phyloP scores from a whole-genome alignment of 495 filamentous ascomycete species.

The Podospora anserina region DNA sequence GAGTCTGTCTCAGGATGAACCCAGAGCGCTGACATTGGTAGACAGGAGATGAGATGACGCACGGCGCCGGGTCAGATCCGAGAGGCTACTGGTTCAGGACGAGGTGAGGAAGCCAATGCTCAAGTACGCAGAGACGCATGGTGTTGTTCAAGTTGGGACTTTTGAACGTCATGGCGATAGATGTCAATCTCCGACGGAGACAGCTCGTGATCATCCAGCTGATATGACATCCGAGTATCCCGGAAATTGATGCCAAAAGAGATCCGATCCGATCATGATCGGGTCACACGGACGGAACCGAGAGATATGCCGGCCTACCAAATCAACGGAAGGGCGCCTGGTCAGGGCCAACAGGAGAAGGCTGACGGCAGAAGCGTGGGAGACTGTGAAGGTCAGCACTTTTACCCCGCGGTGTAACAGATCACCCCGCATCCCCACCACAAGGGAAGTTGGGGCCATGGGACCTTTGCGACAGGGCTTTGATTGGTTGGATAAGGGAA shows the following conservation, averaged over 20 bases:
- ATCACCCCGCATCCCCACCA: not conserved
- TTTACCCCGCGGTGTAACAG: not conserved
- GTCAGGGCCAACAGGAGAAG: not conserved
- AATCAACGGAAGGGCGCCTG: not conserved
- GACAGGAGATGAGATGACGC: not conserved
- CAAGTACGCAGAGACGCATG: not conserved
- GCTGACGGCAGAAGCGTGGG: not conserved
- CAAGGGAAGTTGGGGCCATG: not conserved
- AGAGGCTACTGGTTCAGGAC: not conserved
- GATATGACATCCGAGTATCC: not conserved
- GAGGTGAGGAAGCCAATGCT: not conserved
- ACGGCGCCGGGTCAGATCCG: not conserved
- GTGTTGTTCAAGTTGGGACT: not conserved
- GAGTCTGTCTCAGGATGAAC: not conserved
- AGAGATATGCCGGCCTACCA: not conserved
- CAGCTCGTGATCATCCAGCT: not conserved
- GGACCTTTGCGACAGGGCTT: conserved; percentile 12
- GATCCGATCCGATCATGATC: conserved; percentile 14
- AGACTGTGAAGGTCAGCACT: not conserved
- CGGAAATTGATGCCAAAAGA: no score
- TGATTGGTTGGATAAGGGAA: conserved; percentile 19
- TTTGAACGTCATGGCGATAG: not conserved
- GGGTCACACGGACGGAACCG: conserved; percentile 11
- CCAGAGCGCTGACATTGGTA: not conserved
- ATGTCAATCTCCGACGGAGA: not conserved